Percentiles rank a stretch among this genome's conserved stretches.
These are phyloP conservation scores for Candida saitoana DNA, from an alignment of 805 yeast genomes.

Conservation along the genomic window DNA sequence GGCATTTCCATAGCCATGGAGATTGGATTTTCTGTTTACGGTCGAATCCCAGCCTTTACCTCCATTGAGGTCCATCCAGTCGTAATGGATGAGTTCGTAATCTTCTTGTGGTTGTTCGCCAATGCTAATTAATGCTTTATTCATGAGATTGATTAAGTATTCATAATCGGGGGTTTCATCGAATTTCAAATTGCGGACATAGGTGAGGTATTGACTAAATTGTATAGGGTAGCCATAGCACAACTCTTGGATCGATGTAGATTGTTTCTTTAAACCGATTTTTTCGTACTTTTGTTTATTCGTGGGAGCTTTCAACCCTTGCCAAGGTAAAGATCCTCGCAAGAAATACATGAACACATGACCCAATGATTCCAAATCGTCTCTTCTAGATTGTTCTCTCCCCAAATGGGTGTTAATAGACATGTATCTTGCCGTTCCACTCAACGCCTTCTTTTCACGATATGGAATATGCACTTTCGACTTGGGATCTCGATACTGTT, in stretches of 20 bases:
- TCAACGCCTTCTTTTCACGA: slow-evolving; percentile 89
- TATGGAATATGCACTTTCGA: slow-evolving; percentile 95
- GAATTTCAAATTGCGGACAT: slow-evolving; percentile 83
- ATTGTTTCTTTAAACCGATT: slow-evolving; percentile 92
- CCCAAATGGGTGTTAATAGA: slow-evolving; percentile 96
- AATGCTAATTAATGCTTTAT: slow-evolving; percentile 69
- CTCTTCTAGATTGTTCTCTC: slow-evolving; percentile 93
- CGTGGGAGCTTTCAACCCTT: slow-evolving; percentile 96
- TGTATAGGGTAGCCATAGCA: slow-evolving; percentile 89
- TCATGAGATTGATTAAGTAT: slow-evolving; percentile 71
- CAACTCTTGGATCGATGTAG: slow-evolving; percentile 79
- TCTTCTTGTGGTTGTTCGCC: slow-evolving; percentile 59
- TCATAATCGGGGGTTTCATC: slow-evolving; percentile 95
- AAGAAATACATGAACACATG: slow-evolving; percentile 94
- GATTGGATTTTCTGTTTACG: slow-evolving; percentile 84
- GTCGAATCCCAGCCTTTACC: slow-evolving; percentile 95
- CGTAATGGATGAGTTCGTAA: slow-evolving; percentile 63
- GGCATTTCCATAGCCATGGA: slow-evolving; percentile 96
- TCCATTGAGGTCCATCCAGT: slow-evolving; percentile 95
- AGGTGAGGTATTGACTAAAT: slow-evolving; percentile 85
- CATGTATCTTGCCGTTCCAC: slow-evolving; percentile 99
- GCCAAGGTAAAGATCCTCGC: slow-evolving; percentile 97
- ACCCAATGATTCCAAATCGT: slow-evolving; percentile 93
- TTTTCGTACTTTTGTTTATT: slow-evolving; percentile 97
- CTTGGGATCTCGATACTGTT: slow-evolving; percentile 94